Percentiles rank a stretch among this genome's conserved stretches.
Conservation (phyloP, 2,329 filamentous ascomycete genomes). For the Aspergillus sp. region DNA sequence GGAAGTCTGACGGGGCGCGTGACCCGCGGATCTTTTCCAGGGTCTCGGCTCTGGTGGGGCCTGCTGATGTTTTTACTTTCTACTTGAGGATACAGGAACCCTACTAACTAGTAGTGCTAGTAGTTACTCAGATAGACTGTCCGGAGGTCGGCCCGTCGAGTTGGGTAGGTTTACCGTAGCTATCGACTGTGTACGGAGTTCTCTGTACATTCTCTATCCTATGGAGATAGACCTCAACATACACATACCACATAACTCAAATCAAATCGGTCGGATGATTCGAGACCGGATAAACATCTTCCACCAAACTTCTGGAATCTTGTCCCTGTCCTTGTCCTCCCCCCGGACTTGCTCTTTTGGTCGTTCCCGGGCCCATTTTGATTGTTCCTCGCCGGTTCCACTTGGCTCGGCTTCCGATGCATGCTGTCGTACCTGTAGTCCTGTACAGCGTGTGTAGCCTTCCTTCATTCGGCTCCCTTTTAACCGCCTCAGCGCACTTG, state of each 20-base stretch:
- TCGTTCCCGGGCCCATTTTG: slow-evolving; percentile 8
- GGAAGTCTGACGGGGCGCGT: slow-evolving; percentile 15
- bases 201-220: no score
- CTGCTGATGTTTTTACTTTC: no score
- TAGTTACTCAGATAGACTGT: no score
- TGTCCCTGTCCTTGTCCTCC: not conserved
- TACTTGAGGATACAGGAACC: no score
- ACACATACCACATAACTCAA: no score
- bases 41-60: slow-evolving; percentile 20
- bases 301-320: not conserved
- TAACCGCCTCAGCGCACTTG: not conserved
- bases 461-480: not conserved
- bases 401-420: not conserved
- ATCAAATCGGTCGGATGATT: no score
- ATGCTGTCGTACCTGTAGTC: not conserved
- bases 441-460: no score
- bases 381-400: not conserved
- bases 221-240: no score
- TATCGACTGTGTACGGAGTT: no score
- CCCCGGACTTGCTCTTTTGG: slow-evolving; percentile 23
- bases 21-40: slow-evolving; percentile 19
- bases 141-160: not conserved
- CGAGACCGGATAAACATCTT: not conserved
- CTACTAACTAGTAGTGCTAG: no score
- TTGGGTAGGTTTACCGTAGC: no score